Evolutionary conservation across 495 filamentous ascomycete genomes (phyloP), one percentile per base, ranked within the genome.

Genomic region (Tuber borchii): DNA sequence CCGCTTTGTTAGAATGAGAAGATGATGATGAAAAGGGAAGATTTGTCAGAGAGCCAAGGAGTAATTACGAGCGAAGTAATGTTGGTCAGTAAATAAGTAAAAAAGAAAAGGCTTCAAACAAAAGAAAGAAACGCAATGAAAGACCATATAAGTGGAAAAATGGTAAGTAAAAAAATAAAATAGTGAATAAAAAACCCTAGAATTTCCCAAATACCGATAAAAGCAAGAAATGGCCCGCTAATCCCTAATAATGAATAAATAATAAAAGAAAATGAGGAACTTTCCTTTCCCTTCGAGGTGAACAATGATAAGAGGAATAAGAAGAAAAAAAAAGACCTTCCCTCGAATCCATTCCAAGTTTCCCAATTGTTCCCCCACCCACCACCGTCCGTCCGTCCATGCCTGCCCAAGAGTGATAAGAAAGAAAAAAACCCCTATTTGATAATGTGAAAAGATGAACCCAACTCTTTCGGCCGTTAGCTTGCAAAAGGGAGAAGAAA

Each of bases 1-100:
- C 73, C 78, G 76, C 61, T 73, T 79, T 79, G 78, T 65, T 44
- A 71, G 76, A 71, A 26, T 70, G 39, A 75, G 44, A 75, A 42
- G 69, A 31, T 10, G 2, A n/a, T 40, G 48, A 31, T 37, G 46
- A 56, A 69, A 75, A 69, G 34, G 65, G 42, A 78, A 78, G 76
- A 34, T 72, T 79, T 79, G 78, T 70, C 43, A 71, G 71, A 68
- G 34, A 46, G 72, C 44, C 56, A 31, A 31, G 10, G 56, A 65
- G 56, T 65, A 31, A 65, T 65, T 65, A 65, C 56, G 56, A 45
- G 46, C 42, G 75, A 56, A 70, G 45, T 76, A 79, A 51, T 71
- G 69, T 69, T 69, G 70, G 48, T 74, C 48, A 46, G 74, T 72
- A 68, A 39, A 31, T 31, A 71, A 43, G 20, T 44, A 37, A 71